Conservation (phyloP, 2,329 filamentous ascomycete genomes). For the Ophiostoma sp. region DNA sequence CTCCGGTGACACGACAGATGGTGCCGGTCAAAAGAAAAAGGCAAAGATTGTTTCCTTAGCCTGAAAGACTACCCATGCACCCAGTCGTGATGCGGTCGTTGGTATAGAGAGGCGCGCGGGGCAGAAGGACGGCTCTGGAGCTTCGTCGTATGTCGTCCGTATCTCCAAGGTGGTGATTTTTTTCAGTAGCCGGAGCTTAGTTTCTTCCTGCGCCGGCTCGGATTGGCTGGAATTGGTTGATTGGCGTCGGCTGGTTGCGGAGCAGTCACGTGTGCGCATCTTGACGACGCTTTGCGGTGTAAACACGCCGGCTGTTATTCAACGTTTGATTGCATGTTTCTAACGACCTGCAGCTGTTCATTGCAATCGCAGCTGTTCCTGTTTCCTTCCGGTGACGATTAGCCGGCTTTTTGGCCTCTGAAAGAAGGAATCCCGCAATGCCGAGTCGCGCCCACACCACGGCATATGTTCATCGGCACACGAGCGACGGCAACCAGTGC, state of each 20-base stretch:
- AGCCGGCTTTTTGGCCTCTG: too few species aligned
- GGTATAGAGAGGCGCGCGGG: background rate
- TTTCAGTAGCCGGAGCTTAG: conserved; percentile 21
- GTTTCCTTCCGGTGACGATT: too few species aligned
- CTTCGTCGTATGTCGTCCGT: conserved; percentile 5
- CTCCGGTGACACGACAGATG: background rate
- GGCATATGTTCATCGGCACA: background rate
- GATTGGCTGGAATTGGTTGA: conserved; percentile 13
- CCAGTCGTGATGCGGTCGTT: background rate
- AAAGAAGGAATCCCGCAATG: too few species aligned
- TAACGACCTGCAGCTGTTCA: too few species aligned
- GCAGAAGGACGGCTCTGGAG: background rate
- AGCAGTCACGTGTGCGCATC: background rate
- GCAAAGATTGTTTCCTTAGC: background rate
- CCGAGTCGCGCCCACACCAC: too few species aligned
- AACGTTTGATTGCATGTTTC: background rate
- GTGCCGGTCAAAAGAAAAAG: background rate
- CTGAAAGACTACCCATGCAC: background rate
- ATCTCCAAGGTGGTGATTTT: conserved; percentile 16
- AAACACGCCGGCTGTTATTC: background rate
- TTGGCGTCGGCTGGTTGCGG: background rate
- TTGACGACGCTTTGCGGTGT: background rate
- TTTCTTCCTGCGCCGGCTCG: conserved; percentile 21
- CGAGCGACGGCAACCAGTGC: background rate
- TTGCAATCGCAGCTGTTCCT: too few species aligned